These are phyloP conservation scores for Cylindrotheca fusiformis DNA, from an alignment of 108 stramenopile genomes.

Conservation along the genomic window DNA sequence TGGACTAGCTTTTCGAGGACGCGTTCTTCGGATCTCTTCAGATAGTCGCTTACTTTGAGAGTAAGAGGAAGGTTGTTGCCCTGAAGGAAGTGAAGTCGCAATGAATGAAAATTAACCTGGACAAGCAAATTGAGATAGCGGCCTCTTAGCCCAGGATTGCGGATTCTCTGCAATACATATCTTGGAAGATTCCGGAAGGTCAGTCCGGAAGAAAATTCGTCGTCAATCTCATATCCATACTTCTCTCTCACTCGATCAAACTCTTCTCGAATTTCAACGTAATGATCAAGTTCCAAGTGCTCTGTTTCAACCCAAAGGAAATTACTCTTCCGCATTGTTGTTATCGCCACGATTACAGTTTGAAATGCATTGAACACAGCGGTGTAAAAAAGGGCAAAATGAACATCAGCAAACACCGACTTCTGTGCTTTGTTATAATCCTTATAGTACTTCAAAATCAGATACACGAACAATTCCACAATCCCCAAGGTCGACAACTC, in stretches of 20 bases:
- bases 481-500: constrained; percentile 75
- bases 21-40: constrained; percentile 56
- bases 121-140: constrained; percentile 57
- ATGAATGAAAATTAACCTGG: constrained; percentile 82
- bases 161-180: not conserved
- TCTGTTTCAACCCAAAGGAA: constrained; percentile 78
- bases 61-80: constrained; percentile 65
- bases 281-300: constrained; percentile 81
- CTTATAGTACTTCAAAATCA: constrained; percentile 55
- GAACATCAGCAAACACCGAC: constrained; percentile 80
- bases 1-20: constrained; percentile 73
- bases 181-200: constrained; percentile 7
- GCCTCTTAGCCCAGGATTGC: constrained; percentile 30
- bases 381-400: constrained; percentile 86
- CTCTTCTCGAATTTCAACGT: constrained; percentile 86
- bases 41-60: constrained; percentile 78
- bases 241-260: constrained; percentile 57
- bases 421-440: constrained; percentile 54
- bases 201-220: not conserved
- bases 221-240: not conserved
- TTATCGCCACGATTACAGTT: constrained; percentile 49
- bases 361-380: constrained; percentile 87
- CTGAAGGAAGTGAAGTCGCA: constrained; percentile 79
- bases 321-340: constrained; percentile 48
- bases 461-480: constrained; percentile 70